Evolutionary conservation across 306 rosid genomes (phyloP), one percentile per base, ranked within the genome.

Genomic region (Acmispon strigosus): DNA sequence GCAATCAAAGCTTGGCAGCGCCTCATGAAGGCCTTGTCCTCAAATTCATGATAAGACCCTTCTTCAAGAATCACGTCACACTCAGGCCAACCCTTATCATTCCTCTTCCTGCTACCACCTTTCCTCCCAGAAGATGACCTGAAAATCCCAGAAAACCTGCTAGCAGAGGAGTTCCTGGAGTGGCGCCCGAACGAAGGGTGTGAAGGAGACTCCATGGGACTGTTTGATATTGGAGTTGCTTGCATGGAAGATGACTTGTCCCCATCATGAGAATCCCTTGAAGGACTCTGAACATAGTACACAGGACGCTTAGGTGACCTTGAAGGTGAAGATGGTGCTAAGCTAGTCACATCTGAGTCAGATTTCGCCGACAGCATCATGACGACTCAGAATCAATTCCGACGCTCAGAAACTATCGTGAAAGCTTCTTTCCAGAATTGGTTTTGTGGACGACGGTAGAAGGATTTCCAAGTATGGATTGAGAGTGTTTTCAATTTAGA

Each of bases 1-100:
- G 95, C 97, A 53, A 94, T 87, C 27, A 86, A 36, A 14, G 81
- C 90, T 66, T 91, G 99, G 32, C 67, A 62, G 0, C 97, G 79
- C 47, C 97, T 82, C 0, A 95, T 81, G 14, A 85, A 76, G 7
- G 74, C 75, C 75, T 81, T 86, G 13, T 94, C 96, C 0, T 65
- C 66, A n/a, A 84, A 70, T 8, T 91, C 96, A 61, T 86, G 87
- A 69, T 91, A 94, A 37, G 89, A 62, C 0, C 97, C 97, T 81
- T 94, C 99, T 86, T 94, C 99, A 67, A 91, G 4, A 16, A 94
- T 94, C 49, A 91, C 97, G n/a, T 82, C 84, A 81, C 97, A 91
- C 85, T 91, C 97, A n/a, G 97, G 99, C 95, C 97, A 94, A 7
- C 96, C 97, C 75, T 94, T 91, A 58, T 94, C 99, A 59, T 86